Evolutionary conservation across 2,329 filamentous ascomycete genomes (phyloP).

Genomic region (Hirsutella rhossiliensis): DNA sequence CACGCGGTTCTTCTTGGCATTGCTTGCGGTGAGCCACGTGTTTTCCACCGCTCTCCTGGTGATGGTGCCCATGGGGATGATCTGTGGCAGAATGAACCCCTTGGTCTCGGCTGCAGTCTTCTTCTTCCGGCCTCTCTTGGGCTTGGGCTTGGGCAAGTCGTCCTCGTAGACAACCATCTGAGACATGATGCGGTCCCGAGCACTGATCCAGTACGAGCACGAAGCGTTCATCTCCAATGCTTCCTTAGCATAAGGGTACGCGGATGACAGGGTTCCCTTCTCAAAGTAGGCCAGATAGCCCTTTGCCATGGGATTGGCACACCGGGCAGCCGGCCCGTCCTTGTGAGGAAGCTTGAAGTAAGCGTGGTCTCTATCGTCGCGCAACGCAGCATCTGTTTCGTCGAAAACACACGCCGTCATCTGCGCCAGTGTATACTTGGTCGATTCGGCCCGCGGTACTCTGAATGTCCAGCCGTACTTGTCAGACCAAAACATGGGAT

Average conservation of each 20-base stretch:
- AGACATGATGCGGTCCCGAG: constrained; percentile 82
- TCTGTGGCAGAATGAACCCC: constrained; percentile 85
- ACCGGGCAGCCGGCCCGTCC: constrained; percentile 76
- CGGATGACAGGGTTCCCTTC: constrained; percentile 72
- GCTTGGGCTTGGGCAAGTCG: constrained; percentile 28
- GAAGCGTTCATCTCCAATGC: constrained; percentile 97
- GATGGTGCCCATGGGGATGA: constrained; percentile 97
- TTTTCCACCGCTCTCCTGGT: constrained; percentile 92
- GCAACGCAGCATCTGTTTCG: constrained; percentile 53
- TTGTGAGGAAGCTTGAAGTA: constrained; percentile 98
- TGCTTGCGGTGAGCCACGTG: constrained; percentile 95
- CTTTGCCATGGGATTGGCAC: constrained; percentile 81
- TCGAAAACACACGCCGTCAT: constrained; percentile 70
- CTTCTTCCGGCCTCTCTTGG: constrained; percentile 4
- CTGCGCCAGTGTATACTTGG: constrained; percentile 57
- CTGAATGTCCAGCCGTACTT: constrained; percentile 88
- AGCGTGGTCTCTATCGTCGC: constrained; percentile 49
- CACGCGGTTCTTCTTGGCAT: constrained; percentile 90
- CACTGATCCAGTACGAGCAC: constrained; percentile 98
- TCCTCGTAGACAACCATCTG: constrained; percentile 87
- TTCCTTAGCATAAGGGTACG: constrained; percentile 84
- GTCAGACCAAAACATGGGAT: constrained; percentile 88
- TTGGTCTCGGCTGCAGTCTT: constrained; percentile 11
- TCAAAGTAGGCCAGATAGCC: constrained; percentile 87
- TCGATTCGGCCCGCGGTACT: constrained; percentile 49